Base-by-base conservation (phyloP, 441 rosid genomes). In the Viola pubescens region DNA sequence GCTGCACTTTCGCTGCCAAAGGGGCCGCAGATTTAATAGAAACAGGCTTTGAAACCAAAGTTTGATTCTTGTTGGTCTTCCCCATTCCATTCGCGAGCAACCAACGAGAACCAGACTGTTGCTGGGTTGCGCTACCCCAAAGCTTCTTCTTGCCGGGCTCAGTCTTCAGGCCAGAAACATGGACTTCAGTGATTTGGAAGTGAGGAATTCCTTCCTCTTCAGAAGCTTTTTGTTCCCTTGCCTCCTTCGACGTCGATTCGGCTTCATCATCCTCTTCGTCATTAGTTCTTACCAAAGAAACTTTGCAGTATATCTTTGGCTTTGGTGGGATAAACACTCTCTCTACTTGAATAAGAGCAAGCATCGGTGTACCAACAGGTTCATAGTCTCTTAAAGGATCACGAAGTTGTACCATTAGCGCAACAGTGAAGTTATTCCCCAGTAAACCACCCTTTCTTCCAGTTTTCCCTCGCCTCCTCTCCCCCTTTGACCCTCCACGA, bases 11-110 rank as follows among this genome's bases (percentile, higher is more conserved):
- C 9, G 84, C 58, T 64, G 83, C 67, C 49, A 26, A 38, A 39
- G 71, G 57, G n/a, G 73, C 52, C 16, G 72, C 59, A 41, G 77
- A 51, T 34, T 59, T 66, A 38, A 72, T 82, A 52, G 81, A 58
- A 59, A 47, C 68, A 10, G 62, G 54, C 62, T 83, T 91, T 41
- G 90, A 73, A 75, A 82, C 87, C 69, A 77, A 51, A 37, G 81
- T 48, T 7, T 86, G 75, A 64, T 83, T 80, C 67, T 73, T 85
- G 52, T 75, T 81, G 67, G 54, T 77, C 86, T 92, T 92, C 38
- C 98, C 98, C 98, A 92, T 92, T 67, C 98, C 98, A 56, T 80
- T 89, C 10, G 98, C 96, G 7, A 89, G 67, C 76, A 84, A 77
- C 98, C 97, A 92, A 37, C 97, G 92, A 37, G 92, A 87, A 64